Percentiles rank a stretch among this genome's conserved stretches.
These are phyloP conservation scores for Tetragonia tetragonoides DNA, from an alignment of 148 eudicot species.

Conservation along the genomic window DNA sequence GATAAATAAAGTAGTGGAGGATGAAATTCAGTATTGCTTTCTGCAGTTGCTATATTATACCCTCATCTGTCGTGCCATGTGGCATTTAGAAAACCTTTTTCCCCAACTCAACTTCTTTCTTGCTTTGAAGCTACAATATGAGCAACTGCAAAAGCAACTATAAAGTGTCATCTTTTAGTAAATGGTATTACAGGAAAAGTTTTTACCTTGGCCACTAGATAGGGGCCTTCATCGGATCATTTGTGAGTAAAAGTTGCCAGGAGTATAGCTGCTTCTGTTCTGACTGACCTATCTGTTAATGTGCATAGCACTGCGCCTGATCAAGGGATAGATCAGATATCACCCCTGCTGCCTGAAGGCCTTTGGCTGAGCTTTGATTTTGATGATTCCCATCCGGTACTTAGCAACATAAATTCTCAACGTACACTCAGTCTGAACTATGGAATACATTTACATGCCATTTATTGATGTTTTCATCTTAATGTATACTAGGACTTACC, in stretches of 20 bases:
- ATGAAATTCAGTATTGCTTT: neutral
- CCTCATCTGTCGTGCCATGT: neutral
- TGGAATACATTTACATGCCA: neutral
- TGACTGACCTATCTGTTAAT: conserved; percentile 18
- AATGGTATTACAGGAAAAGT: neutral
- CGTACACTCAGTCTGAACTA: conserved; percentile 1
- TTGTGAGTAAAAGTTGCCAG: neutral
- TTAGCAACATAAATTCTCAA: conserved; percentile 7
- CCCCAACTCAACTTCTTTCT: neutral
- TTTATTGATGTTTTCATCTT: conserved; percentile 15
- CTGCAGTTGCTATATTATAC: neutral
- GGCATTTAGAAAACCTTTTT: neutral
- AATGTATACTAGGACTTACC: conserved; percentile 69
- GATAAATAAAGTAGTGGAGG: neutral
- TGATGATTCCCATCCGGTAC: conserved; percentile 95
- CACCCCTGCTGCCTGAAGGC: conserved; percentile 72
- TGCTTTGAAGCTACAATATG: neutral
- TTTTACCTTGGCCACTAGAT: neutral
- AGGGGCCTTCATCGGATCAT: neutral
- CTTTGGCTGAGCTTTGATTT: conserved; percentile 91
- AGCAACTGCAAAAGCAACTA: conserved; percentile 14
- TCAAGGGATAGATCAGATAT: conserved; percentile 51
- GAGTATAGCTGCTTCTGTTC: conserved; percentile 3
- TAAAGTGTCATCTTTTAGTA: neutral
- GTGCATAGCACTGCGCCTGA: conserved; percentile 57